Evolutionary conservation across 2,329 filamentous ascomycete species (phyloP), one percentile per base, ranked within the genome.

Genomic region (Elsinoe perseae): DNA sequence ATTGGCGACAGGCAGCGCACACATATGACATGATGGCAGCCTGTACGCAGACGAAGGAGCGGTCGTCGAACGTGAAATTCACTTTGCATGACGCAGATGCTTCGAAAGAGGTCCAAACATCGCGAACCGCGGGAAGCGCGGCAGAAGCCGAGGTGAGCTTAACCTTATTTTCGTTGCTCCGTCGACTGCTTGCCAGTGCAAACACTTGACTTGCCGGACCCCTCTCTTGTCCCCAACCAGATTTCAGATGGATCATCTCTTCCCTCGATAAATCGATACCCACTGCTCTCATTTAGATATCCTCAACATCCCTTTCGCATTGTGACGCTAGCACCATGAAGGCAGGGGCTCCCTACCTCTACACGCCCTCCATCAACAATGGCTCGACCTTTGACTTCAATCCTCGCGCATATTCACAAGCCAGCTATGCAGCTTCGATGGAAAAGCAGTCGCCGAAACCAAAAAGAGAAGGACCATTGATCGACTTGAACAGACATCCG

Each of bases 401-500:
- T 65, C 91, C 92, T 50, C 95, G 91, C 70, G 86, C 87, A 58
- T 80, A 90, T 50, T 91, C 89, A 20, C 80, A 89, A 67, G 86
- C 88, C 60, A 92, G 87, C 72, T 87, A 68, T 61, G 63, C 82
- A 76, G 75, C 82, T 65, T 80, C 82, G 10, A 80, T 81, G 55
- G 75, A 80, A 16, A 67, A 69, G 30, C 76, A 73, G 28, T 68
- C 70, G 38, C 76, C 73, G 23, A 84, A 79, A 65, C 77, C 81
- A 40, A 85, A 86, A 76, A 80, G 78, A 43, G 77, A 87, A 54
- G 90, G 89, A 0, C 90, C 89, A 10, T 73, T 95, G 61, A 73
- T 96, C 60, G 80, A 86, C 58, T 86, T 95, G 76, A 93, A 95
- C 70, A 80, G 81, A 57, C 91, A 95, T 70, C 90, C 91, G 1